Base-by-base conservation (phyloP, 345 rosid species). In the Triadica sebifera region DNA sequence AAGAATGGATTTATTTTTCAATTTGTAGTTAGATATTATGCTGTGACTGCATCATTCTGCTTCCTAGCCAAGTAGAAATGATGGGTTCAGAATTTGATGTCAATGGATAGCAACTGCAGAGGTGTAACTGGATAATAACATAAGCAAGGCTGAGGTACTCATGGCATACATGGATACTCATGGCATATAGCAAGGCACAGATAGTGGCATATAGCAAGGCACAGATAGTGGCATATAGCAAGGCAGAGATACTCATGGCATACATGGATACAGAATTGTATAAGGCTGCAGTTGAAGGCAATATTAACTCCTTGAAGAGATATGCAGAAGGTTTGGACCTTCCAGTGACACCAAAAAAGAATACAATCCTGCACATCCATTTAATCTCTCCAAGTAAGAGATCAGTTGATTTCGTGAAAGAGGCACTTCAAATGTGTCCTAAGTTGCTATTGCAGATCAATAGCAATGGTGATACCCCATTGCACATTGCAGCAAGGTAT, bases 401-500 rank as follows among this genome's bases (percentile, higher is more conserved):
- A 55, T 25, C 46, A 12, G 22, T 17, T 4, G 12, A 59, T 6
- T 67, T 68, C 15, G 15, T 68, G 38, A 19, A 63, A 43, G 43
- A 17, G 8, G 29, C 62, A 7, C 70, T 76, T 16, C 8, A 13
- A 1, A 13, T 34, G 69, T 24, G 61, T 39, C 74, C 74, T 1
- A 2, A 25, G 1, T 51, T 70, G 11, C 8, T 76, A 19, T 43
- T 15, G 47, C 34, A 69, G 53, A 51, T 11, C 53, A 76, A 76
- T 39, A 8, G 4, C 63, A 59, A 39, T 43, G 74, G 59, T 9
- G 74, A 76, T 15, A 60, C 69, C 11, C 74, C 64, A 5, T 43
- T 61, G n/a, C 79, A 76, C 43, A 13, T 76, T 69, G 74, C 79
- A 22, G 74, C 79, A 1, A 76, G 70, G 22, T 69, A 69, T 12